Conservation (phyloP, 192 early-diverging fungal genomes). For the Thamnidium elegans region DNA sequence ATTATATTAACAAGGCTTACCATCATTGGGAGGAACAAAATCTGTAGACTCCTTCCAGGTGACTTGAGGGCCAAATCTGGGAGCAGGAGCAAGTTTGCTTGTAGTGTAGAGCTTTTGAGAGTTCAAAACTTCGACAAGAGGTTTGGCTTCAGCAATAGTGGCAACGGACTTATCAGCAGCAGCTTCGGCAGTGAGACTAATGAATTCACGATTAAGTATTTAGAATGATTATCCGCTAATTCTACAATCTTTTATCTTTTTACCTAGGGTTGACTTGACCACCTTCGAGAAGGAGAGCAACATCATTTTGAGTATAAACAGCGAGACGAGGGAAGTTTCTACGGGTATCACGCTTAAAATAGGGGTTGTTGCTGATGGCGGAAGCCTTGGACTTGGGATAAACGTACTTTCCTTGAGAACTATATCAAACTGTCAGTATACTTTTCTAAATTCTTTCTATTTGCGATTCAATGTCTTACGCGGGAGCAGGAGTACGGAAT, state of each 20-base stretch:
- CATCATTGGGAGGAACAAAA: conserved; percentile 33
- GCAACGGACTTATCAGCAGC: conserved; percentile 20
- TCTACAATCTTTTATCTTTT: neutral
- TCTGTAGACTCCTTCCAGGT: conserved; percentile 38
- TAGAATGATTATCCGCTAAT: neutral
- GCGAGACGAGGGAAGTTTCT: conserved; percentile 88
- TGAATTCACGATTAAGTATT: neutral
- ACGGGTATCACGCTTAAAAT: conserved; percentile 87
- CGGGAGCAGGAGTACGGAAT: conserved; percentile 68
- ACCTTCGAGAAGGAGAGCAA: conserved; percentile 61
- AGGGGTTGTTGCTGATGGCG: conserved; percentile 79
- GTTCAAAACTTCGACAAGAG: conserved; percentile 35
- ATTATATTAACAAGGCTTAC: conserved; percentile 10
- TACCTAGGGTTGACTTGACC: conserved; percentile 30
- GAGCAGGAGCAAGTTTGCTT: conserved; percentile 21
- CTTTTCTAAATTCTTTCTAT: neutral
- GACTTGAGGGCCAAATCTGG: conserved; percentile 27
- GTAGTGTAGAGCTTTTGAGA: conserved; percentile 25
- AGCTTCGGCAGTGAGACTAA: conserved; percentile 21
- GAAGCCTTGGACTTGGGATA: conserved; percentile 54
- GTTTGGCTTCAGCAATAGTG: conserved; percentile 21
- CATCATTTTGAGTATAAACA: conserved; percentile 76
- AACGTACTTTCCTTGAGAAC: conserved; percentile 51
- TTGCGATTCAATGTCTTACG: conserved; percentile 33
- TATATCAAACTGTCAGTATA: conserved; percentile 24